A percentile compares a stretch with the other conserved stretches of the same genome.
Evolutionary conservation across 2,329 filamentous ascomycete genomes (phyloP).

Genomic region (Penicillium brasilianum): DNA sequence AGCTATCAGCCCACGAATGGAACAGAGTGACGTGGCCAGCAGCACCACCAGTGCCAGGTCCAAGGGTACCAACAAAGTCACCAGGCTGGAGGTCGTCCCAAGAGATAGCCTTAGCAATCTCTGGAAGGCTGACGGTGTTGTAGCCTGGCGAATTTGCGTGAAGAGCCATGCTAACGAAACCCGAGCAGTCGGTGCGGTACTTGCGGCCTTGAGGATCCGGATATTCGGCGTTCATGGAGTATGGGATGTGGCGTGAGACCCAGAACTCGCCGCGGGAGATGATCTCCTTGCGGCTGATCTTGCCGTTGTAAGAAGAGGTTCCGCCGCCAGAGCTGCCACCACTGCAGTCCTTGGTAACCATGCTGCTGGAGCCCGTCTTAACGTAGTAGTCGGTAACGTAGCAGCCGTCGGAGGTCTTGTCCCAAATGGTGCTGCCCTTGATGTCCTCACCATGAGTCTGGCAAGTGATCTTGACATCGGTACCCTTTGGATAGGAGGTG

Average conservation of each 20-base stretch:
- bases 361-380: conserved; percentile 27
- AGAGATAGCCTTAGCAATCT: conserved; percentile 14
- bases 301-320: conserved; percentile 20
- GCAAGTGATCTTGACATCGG: conserved; percentile 22
- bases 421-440: conserved; percentile 29
- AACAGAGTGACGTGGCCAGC: conserved; percentile 22
- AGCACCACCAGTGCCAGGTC: conserved; percentile 16
- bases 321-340: conserved; percentile 13
- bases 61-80: conserved; percentile 21
- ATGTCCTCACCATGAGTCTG: conserved; percentile 24
- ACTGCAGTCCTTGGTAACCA: conserved; percentile 22
- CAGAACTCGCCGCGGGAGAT: conserved; percentile 20
- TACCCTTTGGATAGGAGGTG: conserved; percentile 17
- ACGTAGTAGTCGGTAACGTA: conserved; percentile 37
- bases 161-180: conserved; percentile 22
- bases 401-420: conserved; percentile 33
- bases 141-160: conserved; percentile 15
- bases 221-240: conserved; percentile 13
- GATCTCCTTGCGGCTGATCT: conserved; percentile 24
- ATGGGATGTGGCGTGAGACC: conserved; percentile 12
- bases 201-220: conserved; percentile 18
- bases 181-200: conserved; percentile 22
- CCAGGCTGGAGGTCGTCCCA: conserved; percentile 17
- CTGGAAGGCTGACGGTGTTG: conserved; percentile 20
- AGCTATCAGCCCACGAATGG: conserved; percentile 18